Evolutionary conservation across 1,284 basidiomycete genomes (phyloP), one percentile per base, ranked within the genome.

Genomic region (Hemileia vastatrix): DNA sequence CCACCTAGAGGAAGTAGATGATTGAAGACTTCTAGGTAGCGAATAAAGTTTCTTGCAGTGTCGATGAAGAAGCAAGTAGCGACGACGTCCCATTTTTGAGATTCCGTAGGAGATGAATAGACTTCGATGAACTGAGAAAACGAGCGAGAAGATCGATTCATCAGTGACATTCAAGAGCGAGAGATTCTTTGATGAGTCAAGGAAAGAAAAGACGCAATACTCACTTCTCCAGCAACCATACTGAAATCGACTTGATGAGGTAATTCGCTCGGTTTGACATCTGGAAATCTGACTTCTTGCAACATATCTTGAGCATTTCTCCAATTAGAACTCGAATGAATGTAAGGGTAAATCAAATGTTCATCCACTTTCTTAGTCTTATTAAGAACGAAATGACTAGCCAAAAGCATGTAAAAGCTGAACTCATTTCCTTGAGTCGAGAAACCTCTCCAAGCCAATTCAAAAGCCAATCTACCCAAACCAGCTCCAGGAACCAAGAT

Each of bases 41-140:
- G 87, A n/a, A 93, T 82, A 43, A 95, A 83, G 72, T 93, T 93
- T 70, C 91, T 88, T 0, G 91, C 88, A 4, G 93, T 97, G 73
- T 98, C 94, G 67, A 98, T 87, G 78, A 98, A 98, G 81, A 96
- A 98, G 76, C 91, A 97, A 0, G 94, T 98, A 65, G 95, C 77
- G 9, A 98, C 82, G 0, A 87, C 88, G 68, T 93, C 84, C 90
- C 90, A 98, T 66, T 84, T 77, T 13, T 84, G 87, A 18, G 81
- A 76, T 57, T 91, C 87, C 6, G 76, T 72, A 11, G 84, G 82
- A 66, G 67, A 70, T 9, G 67, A 67, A 55, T 71, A 72, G n/a
- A 72, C 67, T 33, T 73, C 66, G 54, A 72, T 65, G 40, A 71
- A 71, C 62, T 40, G 53, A 9, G n/a, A 21, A 33, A 6, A 15